Evolutionary conservation across 2,329 filamentous ascomycete genomes (phyloP).

Genomic region (Aspergillus arachidicola): DNA sequence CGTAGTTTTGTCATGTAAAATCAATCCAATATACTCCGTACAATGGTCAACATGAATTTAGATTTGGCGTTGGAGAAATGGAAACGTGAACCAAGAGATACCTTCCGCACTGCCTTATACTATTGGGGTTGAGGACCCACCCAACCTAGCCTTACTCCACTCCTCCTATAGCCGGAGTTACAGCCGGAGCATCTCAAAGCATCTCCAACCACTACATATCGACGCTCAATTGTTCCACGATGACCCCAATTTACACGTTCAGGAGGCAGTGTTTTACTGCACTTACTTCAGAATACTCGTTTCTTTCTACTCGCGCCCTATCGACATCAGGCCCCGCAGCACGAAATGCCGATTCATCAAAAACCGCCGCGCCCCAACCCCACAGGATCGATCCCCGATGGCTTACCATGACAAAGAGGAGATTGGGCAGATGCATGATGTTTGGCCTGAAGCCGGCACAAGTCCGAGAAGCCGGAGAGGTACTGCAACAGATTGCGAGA

Average conservation of each 20-base stretch:
- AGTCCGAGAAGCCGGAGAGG: constrained; percentile 57
- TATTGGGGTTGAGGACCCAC: not conserved
- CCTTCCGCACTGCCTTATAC: not conserved
- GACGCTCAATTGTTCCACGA: constrained; percentile 10
- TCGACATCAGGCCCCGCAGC: constrained; percentile 22
- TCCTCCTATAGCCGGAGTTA: not conserved
- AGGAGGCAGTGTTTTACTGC: constrained; percentile 23
- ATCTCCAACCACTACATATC: constrained; percentile 6
- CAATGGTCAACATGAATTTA: not conserved
- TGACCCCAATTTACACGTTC: constrained; percentile 26
- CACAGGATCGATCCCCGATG: constrained; percentile 59
- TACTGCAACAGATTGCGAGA: constrained; percentile 62
- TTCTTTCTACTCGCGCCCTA: constrained; percentile 18
- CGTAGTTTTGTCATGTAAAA: not conserved
- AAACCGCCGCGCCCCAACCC: constrained; percentile 22
- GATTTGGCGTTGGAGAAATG: not conserved
- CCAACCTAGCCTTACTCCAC: constrained; percentile 3
- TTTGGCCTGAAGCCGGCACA: constrained; percentile 69
- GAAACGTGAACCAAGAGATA: not conserved
- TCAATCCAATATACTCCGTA: not conserved
- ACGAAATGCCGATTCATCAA: constrained; percentile 17
- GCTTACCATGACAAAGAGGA: constrained; percentile 67
- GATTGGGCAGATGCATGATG: constrained; percentile 73
- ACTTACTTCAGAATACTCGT: constrained; percentile 12
- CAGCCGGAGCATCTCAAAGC: not conserved